phyloP scores from a whole-genome alignment of 2,329 filamentous ascomycete species.

The Talaromyces piceae region DNA sequence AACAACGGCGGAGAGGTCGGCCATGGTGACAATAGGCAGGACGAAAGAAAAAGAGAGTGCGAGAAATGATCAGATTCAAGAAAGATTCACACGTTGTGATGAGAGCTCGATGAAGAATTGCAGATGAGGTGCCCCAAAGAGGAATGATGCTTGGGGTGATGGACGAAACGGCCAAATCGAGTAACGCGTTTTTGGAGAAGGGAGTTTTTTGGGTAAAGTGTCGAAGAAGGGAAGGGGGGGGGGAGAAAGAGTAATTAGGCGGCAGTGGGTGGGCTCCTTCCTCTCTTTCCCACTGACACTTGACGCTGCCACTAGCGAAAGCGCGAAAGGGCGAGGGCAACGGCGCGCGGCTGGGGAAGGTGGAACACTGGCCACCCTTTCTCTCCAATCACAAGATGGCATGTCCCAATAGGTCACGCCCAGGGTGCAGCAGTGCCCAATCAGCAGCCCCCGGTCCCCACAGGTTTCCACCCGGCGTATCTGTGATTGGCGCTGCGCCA shows the following conservation, averaged over 20 bases:
- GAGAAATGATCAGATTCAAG: slow-evolving; percentile 3
- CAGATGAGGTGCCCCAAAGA: slow-evolving; percentile 33
- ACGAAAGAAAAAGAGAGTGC: slow-evolving; percentile 9
- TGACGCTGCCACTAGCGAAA: too few species aligned
- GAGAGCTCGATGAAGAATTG: slow-evolving; percentile 11
- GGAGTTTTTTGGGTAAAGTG: slow-evolving; percentile 35
- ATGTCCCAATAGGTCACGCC: background rate
- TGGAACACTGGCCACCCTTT: background rate
- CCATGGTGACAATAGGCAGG: slow-evolving; percentile 45
- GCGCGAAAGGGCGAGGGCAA: slow-evolving; percentile 4
- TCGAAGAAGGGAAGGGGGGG: slow-evolving; percentile 16
- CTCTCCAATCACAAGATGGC: background rate
- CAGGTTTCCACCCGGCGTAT: background rate
- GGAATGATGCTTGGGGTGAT: slow-evolving; percentile 37
- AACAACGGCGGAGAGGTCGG: slow-evolving; percentile 72
- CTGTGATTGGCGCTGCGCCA: background rate
- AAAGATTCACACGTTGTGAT: slow-evolving; percentile 4
- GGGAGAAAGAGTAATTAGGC: slow-evolving; percentile 17
- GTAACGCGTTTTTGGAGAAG: slow-evolving; percentile 38
- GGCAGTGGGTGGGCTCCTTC: background rate
- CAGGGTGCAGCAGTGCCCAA: background rate
- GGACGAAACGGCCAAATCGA: slow-evolving; percentile 38
- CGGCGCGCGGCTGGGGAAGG: slow-evolving; percentile 10
- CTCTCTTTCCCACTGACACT: background rate
- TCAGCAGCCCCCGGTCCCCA: background rate